These are phyloP conservation scores for Erodium chrysanthum DNA, from an alignment of 441 rosid genomes.

Conservation along the genomic window DNA sequence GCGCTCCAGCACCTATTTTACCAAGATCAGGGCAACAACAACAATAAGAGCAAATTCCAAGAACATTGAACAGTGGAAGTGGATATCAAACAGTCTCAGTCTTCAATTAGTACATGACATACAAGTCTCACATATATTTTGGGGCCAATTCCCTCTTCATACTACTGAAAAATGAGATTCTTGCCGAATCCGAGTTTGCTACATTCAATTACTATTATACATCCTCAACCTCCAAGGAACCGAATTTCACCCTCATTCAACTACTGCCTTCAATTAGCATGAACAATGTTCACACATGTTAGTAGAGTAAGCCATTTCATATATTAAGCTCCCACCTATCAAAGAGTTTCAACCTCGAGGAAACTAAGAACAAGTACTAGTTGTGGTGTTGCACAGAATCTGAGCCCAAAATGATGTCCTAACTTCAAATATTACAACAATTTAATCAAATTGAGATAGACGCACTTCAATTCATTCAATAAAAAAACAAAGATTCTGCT, in stretches of 20 bases:
- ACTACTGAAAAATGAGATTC: no score
- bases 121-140: no score
- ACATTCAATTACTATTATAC: no score
- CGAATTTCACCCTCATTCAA: not conserved
- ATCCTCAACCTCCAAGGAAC: not conserved
- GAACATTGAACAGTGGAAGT: not conserved
- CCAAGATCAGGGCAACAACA: not conserved
- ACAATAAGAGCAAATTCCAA: not conserved
- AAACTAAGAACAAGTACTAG: no score
- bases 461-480: not conserved
- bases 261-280: not conserved
- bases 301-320: not conserved
- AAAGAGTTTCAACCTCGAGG: no score
- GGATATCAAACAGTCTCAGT: no score
- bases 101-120: no score
- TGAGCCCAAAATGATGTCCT: not conserved
- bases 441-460: not conserved
- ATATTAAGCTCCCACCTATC: no score
- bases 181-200: no score
- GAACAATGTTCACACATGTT: no score
- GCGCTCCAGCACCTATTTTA: constrained; percentile 52
- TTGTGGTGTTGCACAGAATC: no score
- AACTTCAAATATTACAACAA: not conserved
- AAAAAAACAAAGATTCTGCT: not conserved
- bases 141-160: no score